Base-by-base conservation (phyloP, 768 basidiomycete genomes). In the Agaricus sinodeliciosus region DNA sequence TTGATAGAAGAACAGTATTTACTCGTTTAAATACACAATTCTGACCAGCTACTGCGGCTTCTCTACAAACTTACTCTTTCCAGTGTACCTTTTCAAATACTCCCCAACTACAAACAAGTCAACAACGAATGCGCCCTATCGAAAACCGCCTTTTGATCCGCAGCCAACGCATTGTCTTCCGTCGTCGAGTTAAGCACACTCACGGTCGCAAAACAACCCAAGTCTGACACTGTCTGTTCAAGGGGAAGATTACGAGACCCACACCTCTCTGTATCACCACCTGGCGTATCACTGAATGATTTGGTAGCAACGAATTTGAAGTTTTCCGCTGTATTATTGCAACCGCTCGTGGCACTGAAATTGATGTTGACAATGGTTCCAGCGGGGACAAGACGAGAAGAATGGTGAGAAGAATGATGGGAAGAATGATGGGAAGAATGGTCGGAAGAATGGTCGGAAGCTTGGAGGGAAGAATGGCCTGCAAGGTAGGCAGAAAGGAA, bases 331-430 rank as follows among this genome's bases (percentile, higher is more conserved):
- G 18, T 22, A 22, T 60, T 62, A n/a, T 68, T 49, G 57, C 78
- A 80, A 46, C 61, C 60, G 44, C 61, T 61, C 0, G 63, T 69
- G 9, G 72, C 57, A 0, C 75, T 71, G 59, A 72, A 79, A 65
- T 80, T 81, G 58, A 81, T 77, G 60, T 78, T 79, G 54, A 81
- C 55, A 40, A 66, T 67, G 50, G 71, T 64, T 31, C 19, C 69
- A 69, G 0, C 62, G 18, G 0, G 78, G 79, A 15, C 78, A 69
- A 50, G 76, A 12, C 11, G 12, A 19, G 19, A 51, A 19, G 34
- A 13, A 13, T 31, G 22, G 3, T 22, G 2, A 3, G 22, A 22
- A 22, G 22, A 22, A 22, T 22, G 22, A 22, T 22, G 22, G 22
- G 22, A 22, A 22, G 22, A 22, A 22, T 22, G 22, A 3, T 3